Evolutionary conservation across 345 rosid genomes (phyloP).

Genomic region (Moricandia moricandioides): DNA sequence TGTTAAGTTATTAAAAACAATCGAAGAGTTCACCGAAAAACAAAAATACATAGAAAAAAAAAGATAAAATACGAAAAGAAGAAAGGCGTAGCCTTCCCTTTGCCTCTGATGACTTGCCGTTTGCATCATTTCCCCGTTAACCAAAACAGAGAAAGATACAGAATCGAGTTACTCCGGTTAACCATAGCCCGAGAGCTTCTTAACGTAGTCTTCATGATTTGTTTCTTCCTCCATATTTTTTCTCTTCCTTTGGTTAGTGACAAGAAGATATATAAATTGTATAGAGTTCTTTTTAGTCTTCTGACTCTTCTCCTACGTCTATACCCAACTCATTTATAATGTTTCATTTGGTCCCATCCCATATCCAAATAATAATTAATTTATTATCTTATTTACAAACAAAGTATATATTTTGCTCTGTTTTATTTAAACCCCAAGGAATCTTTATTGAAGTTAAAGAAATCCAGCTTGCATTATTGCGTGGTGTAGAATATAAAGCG

Average conservation of each 20-base stretch:
- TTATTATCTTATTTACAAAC: neutral
- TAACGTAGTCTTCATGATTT: conserved; percentile 29
- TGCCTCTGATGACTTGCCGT: conserved; percentile 45
- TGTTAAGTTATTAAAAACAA: neutral
- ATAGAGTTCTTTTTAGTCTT: conserved; percentile 6
- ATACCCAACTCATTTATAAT: conserved; percentile 24
- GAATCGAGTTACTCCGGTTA: conserved; percentile 26
- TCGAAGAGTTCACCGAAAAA: neutral
- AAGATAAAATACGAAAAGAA: conserved; percentile 21
- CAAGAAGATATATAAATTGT: neutral
- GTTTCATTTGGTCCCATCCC: conserved; percentile 27
- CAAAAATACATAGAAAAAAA: neutral
- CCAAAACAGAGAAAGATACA: conserved; percentile 19
- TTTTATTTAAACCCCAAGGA: conserved; percentile 4
- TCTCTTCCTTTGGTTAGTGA: neutral
- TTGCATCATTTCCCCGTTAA: conserved; percentile 16
- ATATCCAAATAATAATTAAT: neutral
- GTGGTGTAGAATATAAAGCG: neutral
- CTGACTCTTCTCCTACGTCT: conserved; percentile 5
- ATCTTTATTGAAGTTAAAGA: conserved; percentile 25
- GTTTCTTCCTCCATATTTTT: conserved; percentile 31
- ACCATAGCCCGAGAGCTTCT: neutral
- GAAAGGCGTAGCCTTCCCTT: conserved; percentile 46
- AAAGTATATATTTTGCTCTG: neutral
- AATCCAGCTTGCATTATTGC: neutral